Base-by-base conservation (phyloP, 2,329 filamentous ascomycete species). In the Alternaria arborescens region DNA sequence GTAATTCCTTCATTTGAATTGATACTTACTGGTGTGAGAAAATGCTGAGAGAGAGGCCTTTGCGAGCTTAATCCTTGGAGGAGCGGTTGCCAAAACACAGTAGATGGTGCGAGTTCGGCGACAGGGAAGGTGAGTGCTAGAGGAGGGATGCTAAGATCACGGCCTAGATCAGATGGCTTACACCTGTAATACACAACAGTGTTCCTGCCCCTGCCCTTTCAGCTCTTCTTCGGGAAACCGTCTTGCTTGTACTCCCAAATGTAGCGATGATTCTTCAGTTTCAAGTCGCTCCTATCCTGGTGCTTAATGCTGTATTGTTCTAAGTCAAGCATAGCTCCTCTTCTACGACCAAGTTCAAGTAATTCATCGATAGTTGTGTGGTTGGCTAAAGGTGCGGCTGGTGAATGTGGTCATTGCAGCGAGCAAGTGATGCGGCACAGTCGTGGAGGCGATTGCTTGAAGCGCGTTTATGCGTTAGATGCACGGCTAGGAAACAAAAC, bases 391-490 rank as follows among this genome's bases (percentile, higher is more conserved):
- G 26, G 3, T 12, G 44, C 12, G 38, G 20, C 32, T 43, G 16
- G 22, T 3, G 18, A 24, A 32, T 32, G 28, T 16, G 28, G 38
- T 52, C 16, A 12, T 38, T 38, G 18, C 16, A 43, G 40, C 20
- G 18, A 22, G n/a, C 46, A 26, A 43, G 18, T 11, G 18, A 20
- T 56, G 54, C 38, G 46, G 54, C 54, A 24, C 40, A 26, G 46
- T 51, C 18, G 44, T 48, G 16, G n/a, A 34, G 34, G 22, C 20
- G 32, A 32, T 30, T n/a, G 30, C 46, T 40, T 43, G 52, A 55
- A 55, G 42, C 42, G 52, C 42, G 52, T 40, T 47, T 47, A 56
- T 56, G 43, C 53, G 34, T 51, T 56, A n/a, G 44, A 50, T 50
- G 34, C 36, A 50, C 22, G 44, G 11, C 18, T 14, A 22, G 44